Evolutionary conservation across 352 stramenopile species (phyloP), one percentile per base, ranked within the genome.

Genomic region (Globisporangium acanthophoron): DNA sequence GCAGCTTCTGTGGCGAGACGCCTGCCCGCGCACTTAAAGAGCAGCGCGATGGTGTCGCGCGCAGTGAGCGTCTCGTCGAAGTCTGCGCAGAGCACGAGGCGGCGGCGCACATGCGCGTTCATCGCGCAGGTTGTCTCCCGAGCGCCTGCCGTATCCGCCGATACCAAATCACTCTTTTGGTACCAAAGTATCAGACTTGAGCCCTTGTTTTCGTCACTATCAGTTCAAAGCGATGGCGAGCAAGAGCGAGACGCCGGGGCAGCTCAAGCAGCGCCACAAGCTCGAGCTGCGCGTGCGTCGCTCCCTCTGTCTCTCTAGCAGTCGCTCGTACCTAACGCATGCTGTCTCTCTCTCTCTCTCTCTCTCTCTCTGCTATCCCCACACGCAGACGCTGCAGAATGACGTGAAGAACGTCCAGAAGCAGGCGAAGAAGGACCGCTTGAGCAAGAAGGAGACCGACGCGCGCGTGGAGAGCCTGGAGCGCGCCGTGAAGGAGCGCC

Each of bases 181-280:
- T 41, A 41, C 11, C 35, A 41, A 41, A 41, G 9, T 41, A 41
- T 37, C 33, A 37, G 33, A 12, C 24, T 27, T 3, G 0, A 27
- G 21, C 41, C n/a, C 40, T 47, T n/a, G 31, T 13, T 37, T 11
- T 21, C 12, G 21, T 49, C 21, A 56, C 18, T 29, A 39, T 37
- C 5, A n/a, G 16, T 21, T 15, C 9, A 52, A 37, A 13, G 35
- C 35, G 35, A 85, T 85, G 75, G 65, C 66, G 52, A 66, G 58
- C 52, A 90, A 80, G 56, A 69, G 61, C 45, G 82, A 94, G 78
- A 92, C 79, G 44, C 59, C 67, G 3, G 80, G 85, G n/a, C 83
- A 94, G 64, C 66, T 82, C 53, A 94, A 92, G 67, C 85, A 94
- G 61, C 85, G 85, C 35, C 85, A 94, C 66, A 94, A 94, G 67